Evolutionary conservation across 495 filamentous ascomycete genomes (phyloP), one percentile per base, ranked within the genome.

Genomic region (Oleoguttula mirabilis): DNA sequence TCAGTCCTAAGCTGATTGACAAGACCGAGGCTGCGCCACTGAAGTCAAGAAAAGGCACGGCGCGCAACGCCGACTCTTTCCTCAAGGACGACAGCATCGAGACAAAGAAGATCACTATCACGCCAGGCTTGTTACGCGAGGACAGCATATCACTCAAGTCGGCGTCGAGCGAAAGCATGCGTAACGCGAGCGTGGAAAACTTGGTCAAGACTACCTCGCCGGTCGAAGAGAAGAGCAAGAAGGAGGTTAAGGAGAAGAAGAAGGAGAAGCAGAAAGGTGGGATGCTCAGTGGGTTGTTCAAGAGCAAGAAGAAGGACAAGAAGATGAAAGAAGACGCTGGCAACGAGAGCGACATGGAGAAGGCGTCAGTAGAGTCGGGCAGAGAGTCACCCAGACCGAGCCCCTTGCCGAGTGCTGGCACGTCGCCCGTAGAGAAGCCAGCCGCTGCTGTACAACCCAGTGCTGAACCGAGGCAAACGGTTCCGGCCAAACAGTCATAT

Each of bases 71-170:
- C 10, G 87, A 95, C 57, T 92, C 84, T 10, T 94, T 98, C 68
- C 95, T 94, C 71, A 92, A 87, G 60, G 90, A 96, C 47, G 90
- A 98, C 51, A 83, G 77, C 21, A 78, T 82, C 25, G 92, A 95
- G 56, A 94, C 90, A 1, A 83, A 88, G 61, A 99, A 99, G 67
- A 94, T 99, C 47, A 93, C 87, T 2, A 70, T 99, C 22, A 99
- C 90, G 0, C 90, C 90, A 10, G 93, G 88, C 47, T 67, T 99
- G n/a, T 68, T 96, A 27, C 76, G 90, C 12, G 88, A 96, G 45
- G 88, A 94, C 70, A 68, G 32, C 38, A 31, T 20, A 37, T 41
- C 30, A 28, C 17, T 31, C 17, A 39, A 43, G 40, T 47, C 48
- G 1, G 14, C 32, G 24, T 52, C 49, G 11, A 37, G 21, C 1